Conservation (phyloP, 2,329 filamentous ascomycete species). For the Penicillium frequentans region DNA sequence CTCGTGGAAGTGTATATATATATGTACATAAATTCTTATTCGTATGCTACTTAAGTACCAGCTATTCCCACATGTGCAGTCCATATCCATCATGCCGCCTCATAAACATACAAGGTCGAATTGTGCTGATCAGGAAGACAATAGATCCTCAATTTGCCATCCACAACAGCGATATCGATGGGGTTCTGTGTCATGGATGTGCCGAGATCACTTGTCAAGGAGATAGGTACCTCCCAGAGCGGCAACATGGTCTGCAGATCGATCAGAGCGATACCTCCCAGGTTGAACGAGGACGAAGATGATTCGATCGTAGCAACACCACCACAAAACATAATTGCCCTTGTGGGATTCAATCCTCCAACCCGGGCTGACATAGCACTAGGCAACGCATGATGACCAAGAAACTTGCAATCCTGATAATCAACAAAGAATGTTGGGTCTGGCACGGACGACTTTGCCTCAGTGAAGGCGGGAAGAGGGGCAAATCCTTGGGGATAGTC, state of each 20-base stretch:
- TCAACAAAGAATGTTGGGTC: slow-evolving; percentile 51
- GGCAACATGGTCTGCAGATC: slow-evolving; percentile 48
- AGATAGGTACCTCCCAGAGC: slow-evolving; percentile 49
- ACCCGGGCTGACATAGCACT: slow-evolving; percentile 8
- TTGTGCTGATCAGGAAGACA: slow-evolving; percentile 51
- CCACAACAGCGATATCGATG: slow-evolving; percentile 47
- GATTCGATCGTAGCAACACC: slow-evolving; percentile 44
- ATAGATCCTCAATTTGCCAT: slow-evolving; percentile 49
- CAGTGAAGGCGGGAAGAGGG: slow-evolving; percentile 20
- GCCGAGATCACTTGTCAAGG: slow-evolving; percentile 42
- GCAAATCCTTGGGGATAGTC: slow-evolving; percentile 26
- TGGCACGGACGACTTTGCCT: slow-evolving; percentile 20
- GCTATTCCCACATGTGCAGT: too few relatives aligned
- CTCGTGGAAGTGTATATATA: not conserved
- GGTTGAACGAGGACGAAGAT: slow-evolving; percentile 17
- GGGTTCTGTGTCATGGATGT: slow-evolving; percentile 51
- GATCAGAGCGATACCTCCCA: slow-evolving; percentile 52
- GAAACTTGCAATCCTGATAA: slow-evolving; percentile 55
- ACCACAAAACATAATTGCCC: slow-evolving; percentile 50
- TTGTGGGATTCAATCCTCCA: slow-evolving; percentile 1
- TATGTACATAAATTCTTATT: not conserved
- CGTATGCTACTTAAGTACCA: too few relatives aligned
- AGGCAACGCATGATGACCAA: slow-evolving; percentile 43
- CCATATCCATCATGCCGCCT: slow-evolving; percentile 29
- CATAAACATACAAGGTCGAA: slow-evolving; percentile 50